Evolutionary conservation across 805 yeast genomes (phyloP), one percentile per base, ranked within the genome.

Genomic region (Yarrowia divulgata): DNA sequence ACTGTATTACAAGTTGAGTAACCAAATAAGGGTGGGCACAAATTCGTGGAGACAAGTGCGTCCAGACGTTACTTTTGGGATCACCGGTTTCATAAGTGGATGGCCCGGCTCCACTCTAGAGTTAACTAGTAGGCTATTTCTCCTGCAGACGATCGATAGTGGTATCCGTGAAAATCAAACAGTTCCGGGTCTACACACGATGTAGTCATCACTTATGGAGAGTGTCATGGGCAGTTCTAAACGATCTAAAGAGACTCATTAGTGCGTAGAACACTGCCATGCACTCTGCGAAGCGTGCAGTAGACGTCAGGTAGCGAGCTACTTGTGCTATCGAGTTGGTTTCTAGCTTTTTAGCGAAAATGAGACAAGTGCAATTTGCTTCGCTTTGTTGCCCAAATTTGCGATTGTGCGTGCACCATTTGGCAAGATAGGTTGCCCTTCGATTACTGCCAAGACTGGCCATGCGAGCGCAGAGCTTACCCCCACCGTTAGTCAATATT

Each of bases 21-120:
- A 8, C 57, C 42, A 35, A 39, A 39, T 54, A 29, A 29, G 29
- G 62, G 63, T 40, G 48, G 37, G 48, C 63, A 29, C 16, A 16
- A 29, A 40, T 57, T 40, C 63, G 63, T 57, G 63, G 48, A 57
- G 63, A 57, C 29, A 57, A 48, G 39, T 57, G 63, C 63, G 48
- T 57, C 46, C 34, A 3, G 19, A 23, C 62, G 34, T 55, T 55
- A 39, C 46, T 39, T 23, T 39, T 55, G 18, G 40, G 60, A 54
- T 54, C 60, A 8, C 23, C 60, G 32, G 45, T 54, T 54, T 52
- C 58, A 52, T 52, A 35, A 52, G 13, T 5, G 32, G 5, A 6
- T 2, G 35, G 8, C 1, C 23, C n/a, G 10, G 32, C 43, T 40
- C 32, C 16, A 16, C 40, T 10, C 19, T 10, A 50, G 57, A 49